Conservation (phyloP, 139 green algal species). For the Astrephomene gubernaculifera region DNA sequence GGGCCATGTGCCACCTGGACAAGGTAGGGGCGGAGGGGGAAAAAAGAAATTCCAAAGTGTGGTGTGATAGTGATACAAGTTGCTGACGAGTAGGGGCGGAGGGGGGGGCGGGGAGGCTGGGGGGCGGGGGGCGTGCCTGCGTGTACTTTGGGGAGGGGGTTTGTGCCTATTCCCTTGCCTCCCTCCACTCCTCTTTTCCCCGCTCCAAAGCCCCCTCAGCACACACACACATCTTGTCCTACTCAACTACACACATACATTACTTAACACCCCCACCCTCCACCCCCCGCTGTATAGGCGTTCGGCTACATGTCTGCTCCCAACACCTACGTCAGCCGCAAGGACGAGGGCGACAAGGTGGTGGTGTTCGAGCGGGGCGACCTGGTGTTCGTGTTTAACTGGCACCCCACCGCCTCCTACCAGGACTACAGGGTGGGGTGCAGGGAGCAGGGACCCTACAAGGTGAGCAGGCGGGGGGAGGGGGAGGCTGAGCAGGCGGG, state of each 20-base stretch:
- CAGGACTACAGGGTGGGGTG: slow-evolving; percentile 92
- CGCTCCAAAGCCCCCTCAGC: too few relatives aligned
- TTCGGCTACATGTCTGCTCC: slow-evolving; percentile 61
- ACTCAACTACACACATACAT: too few relatives aligned
- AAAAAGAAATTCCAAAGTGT: too few relatives aligned
- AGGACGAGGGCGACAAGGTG: slow-evolving; percentile 87
- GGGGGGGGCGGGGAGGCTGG: too few relatives aligned
- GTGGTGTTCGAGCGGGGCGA: slow-evolving; percentile 97
- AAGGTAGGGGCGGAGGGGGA: slow-evolving; percentile 64
- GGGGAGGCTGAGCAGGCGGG: not conserved
- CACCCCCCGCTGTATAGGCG: not conserved
- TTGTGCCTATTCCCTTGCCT: too few relatives aligned
- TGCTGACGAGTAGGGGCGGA: too few relatives aligned
- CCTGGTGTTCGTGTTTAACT: slow-evolving; percentile 99
- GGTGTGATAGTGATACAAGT: too few relatives aligned
- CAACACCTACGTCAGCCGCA: slow-evolving; percentile 84
- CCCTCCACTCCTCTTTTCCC: too few relatives aligned
- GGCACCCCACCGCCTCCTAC: slow-evolving; percentile 95
- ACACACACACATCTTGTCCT: too few relatives aligned
- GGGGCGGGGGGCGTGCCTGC: not conserved
- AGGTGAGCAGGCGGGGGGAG: slow-evolving; percentile 18
- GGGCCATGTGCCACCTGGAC: slow-evolving; percentile 94
- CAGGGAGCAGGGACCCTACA: slow-evolving; percentile 71
- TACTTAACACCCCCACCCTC: too few relatives aligned
- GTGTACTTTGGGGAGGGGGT: too few relatives aligned